Evolutionary conservation across 352 stramenopile genomes (phyloP), one percentile per base, ranked within the genome.

Genomic region (Phytophthora pistaciae): DNA sequence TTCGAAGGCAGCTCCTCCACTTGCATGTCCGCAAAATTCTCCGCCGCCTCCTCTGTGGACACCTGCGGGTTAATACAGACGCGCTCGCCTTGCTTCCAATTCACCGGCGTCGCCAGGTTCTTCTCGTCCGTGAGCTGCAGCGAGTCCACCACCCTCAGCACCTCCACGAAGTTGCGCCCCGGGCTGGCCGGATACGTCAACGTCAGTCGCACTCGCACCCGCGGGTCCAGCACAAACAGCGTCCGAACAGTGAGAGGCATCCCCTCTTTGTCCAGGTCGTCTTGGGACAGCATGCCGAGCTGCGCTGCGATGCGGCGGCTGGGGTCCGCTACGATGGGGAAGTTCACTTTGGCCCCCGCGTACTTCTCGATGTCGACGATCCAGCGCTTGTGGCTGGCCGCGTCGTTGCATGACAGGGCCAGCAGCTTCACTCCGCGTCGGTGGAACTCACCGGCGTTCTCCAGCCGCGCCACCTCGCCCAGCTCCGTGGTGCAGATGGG

Each of bases 401-500:
- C 79, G 49, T 83, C 75, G 74, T 96, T 95, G 75, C 87, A 95
- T 42, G 85, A 94, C 7, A 95, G 77, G 11, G 85, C 88, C 29
- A 97, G 70, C 14, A 97, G 74, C 78, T 97, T 98, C 59, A 93
- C 83, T 50, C 87, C 70, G 40, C 91, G 87, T 63, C 79, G 76
- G 23, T 78, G 66, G 57, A 98, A 96, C 60, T 98, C 91, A 33
- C 75, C 77, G 29, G 74, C 68, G 52, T 95, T 91, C 60, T 92
- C 82, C 25, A 97, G 80, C n/a, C 90, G 87, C 40, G 91, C 88
- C 20, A 96, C 80, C 46, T 93, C 87, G 50, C 93, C 93, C 60
- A 99, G 84, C 70, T 99, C 94, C 3, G 93, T 98, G 14, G 93
- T 98, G 77, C 93, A 98, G 57, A 98, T 95, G 16, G 94, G 94